Evolutionary conservation across 768 basidiomycete genomes (phyloP), one percentile per base, ranked within the genome.

Genomic region (Epithele typhae): DNA sequence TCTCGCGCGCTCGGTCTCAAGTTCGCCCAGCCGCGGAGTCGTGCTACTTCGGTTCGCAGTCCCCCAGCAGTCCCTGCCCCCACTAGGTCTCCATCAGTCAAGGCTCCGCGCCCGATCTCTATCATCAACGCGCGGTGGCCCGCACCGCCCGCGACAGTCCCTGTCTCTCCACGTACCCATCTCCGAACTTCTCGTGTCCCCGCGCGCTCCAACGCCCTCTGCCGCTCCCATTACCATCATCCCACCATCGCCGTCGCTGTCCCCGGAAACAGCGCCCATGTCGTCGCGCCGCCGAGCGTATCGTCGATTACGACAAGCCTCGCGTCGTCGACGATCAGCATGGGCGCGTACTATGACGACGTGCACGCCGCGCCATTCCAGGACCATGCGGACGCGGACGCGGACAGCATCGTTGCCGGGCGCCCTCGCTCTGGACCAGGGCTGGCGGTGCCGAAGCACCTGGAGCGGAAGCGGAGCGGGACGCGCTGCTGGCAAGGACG

Each of bases 71-170:
- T 32, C 15, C 30, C 30, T 15, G 30, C 30, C 30, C 30, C 9
- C 9, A 9, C 39, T 17, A 49, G 19, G 30, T 41, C 40, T 24
- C 23, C 52, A 17, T n/a, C 50, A 22, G 14, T 38, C 24, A 36
- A 41, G 22, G 27, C 37, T 9, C 43, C 58, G 3, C 54, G 51
- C 14, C 54, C 54, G 1, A 40, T 40, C 30, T 53, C 55, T 15
- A 52, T 60, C 40, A 39, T 63, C 3, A 52, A 57, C 24, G 53
- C 49, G 6, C 51, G 59, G 11, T 63, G 61, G 61, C 61, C 61
- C 10, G 45, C 35, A 2, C 61, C 61, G 5, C 61, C 61, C 4
- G 57, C 56, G 9, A 51, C 53, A 5, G 48, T 63, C 33, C 61
- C 61, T 0, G 24, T 34, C 15, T 57, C 61, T n/a, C 57, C 57